A percentile compares a stretch with the other conserved stretches of the same genome.
Evolutionary conservation across 306 rosid genomes (phyloP).

Genomic region (Cercis canadensis): DNA sequence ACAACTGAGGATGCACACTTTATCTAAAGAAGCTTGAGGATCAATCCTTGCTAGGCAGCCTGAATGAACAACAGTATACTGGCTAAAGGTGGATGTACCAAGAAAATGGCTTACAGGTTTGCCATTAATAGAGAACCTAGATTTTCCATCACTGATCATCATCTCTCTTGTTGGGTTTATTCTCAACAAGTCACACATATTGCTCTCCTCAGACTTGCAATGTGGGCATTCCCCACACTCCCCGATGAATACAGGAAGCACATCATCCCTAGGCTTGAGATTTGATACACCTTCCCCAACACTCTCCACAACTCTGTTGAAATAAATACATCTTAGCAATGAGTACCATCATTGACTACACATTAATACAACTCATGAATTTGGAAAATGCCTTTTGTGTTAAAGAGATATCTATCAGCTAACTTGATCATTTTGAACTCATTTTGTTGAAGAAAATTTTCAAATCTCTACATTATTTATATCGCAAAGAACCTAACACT

Average conservation of each 20-base stretch:
- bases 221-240: slow-evolving; percentile 50
- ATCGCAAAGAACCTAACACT: no score
- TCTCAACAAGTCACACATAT: slow-evolving; percentile 47
- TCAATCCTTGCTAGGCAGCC: slow-evolving; percentile 54
- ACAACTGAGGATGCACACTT: slow-evolving; percentile 52
- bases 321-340: neutral
- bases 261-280: slow-evolving; percentile 47
- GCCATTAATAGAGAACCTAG: slow-evolving; percentile 53
- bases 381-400: no score
- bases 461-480: no score
- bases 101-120: slow-evolving; percentile 48
- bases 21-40: slow-evolving; percentile 50
- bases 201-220: slow-evolving; percentile 55
- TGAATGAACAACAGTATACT: slow-evolving; percentile 50
- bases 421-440: no score
- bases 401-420: no score
- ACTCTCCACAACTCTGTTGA: slow-evolving; percentile 45
- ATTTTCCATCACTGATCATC: slow-evolving; percentile 46
- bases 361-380: no score
- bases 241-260: slow-evolving; percentile 47
- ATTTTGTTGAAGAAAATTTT: no score
- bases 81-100: slow-evolving; percentile 55
- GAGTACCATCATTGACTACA: no score
- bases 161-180: slow-evolving; percentile 43
- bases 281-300: slow-evolving; percentile 45